Evolutionary conservation across 129 eudicot species (phyloP).

Genomic region (Chrysanthemum seticuspe): DNA sequence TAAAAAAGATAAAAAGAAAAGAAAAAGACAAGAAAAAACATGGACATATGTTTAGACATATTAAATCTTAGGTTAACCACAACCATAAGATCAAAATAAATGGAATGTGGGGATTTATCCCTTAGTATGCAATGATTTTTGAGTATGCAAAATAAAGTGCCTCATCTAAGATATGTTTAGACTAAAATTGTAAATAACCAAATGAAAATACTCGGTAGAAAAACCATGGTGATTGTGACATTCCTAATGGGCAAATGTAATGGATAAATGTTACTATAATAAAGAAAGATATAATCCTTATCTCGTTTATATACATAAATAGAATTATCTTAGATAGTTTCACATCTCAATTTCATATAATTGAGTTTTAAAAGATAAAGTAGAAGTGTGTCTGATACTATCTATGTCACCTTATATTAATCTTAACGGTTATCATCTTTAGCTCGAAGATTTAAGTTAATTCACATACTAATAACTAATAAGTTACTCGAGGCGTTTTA

Average conservation of each 20-base stretch:
- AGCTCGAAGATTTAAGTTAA: no score
- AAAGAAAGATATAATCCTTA: background rate
- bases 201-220: background rate
- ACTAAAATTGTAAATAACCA: conserved; percentile 13
- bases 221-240: background rate
- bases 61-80: no score
- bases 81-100: no score
- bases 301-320: background rate
- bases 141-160: no score
- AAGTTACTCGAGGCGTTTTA: no score
- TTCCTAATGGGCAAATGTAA: background rate
- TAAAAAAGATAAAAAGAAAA: no score
- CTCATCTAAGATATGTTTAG: conserved; percentile 18
- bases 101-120: no score
- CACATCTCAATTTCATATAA: conserved; percentile 14
- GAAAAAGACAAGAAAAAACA: no score
- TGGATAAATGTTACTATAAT: conserved; percentile 8
- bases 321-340: background rate
- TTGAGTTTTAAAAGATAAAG: background rate
- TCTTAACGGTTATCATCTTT: background rate
- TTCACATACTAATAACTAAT: no score
- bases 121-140: no score
- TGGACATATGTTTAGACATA: no score
- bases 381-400: background rate
- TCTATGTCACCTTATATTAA: background rate